These are phyloP conservation scores for Gilbertella persicaria DNA, from an alignment of 371 early-diverging fungal genomes.

Conservation along the genomic window DNA sequence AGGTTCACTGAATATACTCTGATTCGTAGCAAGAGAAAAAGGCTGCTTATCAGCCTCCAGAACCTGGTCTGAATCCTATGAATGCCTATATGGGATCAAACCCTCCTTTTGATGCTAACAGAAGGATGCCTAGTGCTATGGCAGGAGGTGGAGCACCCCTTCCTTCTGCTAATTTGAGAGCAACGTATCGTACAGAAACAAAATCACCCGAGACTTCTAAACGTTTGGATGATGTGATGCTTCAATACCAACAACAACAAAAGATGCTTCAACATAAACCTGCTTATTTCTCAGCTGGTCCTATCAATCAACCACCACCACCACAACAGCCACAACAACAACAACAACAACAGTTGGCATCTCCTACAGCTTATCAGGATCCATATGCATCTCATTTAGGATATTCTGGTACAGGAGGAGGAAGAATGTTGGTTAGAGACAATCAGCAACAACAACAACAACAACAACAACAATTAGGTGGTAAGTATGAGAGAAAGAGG, in stretches of 20 bases:
- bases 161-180: constrained; percentile 29
- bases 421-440: constrained; percentile 41
- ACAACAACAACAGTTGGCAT: constrained; percentile 4
- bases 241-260: constrained; percentile 53
- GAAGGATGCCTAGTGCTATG: constrained; percentile 18
- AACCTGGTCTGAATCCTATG: constrained; percentile 7
- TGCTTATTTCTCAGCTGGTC: constrained; percentile 7
- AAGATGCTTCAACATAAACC: constrained; percentile 39
- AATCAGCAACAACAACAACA: constrained; percentile 15
- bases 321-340: constrained; percentile 20
- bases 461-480: constrained; percentile 23
- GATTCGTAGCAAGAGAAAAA: constrained; percentile 33
- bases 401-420: constrained; percentile 35
- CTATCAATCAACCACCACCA: constrained; percentile 12
- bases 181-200: constrained; percentile 39
- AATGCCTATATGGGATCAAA: constrained; percentile 10
- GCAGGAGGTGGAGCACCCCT: constrained; percentile 27
- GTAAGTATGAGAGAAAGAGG: constrained; percentile 38
- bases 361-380: constrained; percentile 19
- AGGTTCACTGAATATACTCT: background rate
- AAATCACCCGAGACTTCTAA: constrained; percentile 53
- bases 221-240: constrained; percentile 53
- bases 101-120: constrained; percentile 18
- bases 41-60: constrained; percentile 10
- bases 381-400: constrained; percentile 31